Evolutionary conservation across 176 grass and related monocot species (phyloP), one percentile per base, ranked within the genome.

Genomic region (Lolium multiflorum): DNA sequence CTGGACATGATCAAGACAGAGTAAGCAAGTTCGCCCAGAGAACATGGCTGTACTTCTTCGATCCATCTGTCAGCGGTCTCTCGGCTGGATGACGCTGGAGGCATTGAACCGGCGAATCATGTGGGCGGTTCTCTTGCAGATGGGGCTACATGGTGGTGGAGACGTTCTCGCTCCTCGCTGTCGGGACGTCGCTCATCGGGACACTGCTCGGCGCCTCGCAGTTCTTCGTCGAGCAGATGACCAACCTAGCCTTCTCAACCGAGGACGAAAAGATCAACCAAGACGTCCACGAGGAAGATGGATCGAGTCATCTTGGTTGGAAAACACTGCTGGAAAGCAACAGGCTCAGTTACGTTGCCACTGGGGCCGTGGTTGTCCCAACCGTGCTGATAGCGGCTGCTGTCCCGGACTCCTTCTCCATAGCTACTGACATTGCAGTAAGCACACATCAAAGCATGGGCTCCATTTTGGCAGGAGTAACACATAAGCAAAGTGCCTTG

Each of bases 141-240:
- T 97, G 89, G 86, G 86, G 92, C 78, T 85, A 89, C 20, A 88
- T 82, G n/a, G 41, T 95, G 82, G 79, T 93, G 51, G 91, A 91
- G 84, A 83, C 89, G 55, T 97, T 97, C 87, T 95, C 92, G 4
- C 84, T 97, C 58, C 89, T 97, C 11, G 95, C 92, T 6, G 95
- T 95, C 2, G 82, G 91, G 80, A 97, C 95, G 4, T 95, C 91
- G 65, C 82, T 93, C 18, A 93, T 95, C 49, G 91, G 91, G 64
- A 97, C 95, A 2, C 89, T 97, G 76, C 91, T 97, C 7, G 89
- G 87, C 60, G 91, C 86, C 12, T 95, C 91, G 54, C 92, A 93
- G 73, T 95, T 97, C 95, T 93, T 93, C 88, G 62, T 95, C 22
- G 95, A 95, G 81, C 95, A 97, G 84, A 82, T 93, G 59, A 76